A percentile compares a stretch with the other conserved stretches of the same genome.
These are phyloP conservation scores for Rhexocercosporidium sp. DNA, from an alignment of 2,329 filamentous ascomycete genomes.

Conservation along the genomic window DNA sequence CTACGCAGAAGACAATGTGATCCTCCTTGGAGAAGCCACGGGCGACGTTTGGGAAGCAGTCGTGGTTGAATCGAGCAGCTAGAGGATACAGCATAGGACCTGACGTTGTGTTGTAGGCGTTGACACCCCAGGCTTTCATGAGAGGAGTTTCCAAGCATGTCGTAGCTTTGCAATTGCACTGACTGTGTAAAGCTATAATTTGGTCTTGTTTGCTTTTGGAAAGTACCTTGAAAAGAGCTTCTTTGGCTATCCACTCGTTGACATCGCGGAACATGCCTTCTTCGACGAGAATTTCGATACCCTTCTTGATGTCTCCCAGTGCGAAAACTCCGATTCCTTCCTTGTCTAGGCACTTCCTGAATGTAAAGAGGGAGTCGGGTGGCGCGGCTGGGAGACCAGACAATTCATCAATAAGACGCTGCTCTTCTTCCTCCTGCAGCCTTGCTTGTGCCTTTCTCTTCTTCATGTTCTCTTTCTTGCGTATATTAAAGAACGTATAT, in stretches of 20 bases:
- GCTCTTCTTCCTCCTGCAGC: not conserved
- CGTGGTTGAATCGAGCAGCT: slow-evolving; percentile 18
- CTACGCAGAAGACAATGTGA: slow-evolving; percentile 3
- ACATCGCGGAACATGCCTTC: slow-evolving; percentile 2
- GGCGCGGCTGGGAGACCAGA: not conserved
- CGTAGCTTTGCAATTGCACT: not conserved
- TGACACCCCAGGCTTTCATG: not conserved
- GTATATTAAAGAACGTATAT: slow-evolving; percentile 5
- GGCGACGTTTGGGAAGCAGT: slow-evolving; percentile 10
- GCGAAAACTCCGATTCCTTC: slow-evolving; percentile 12
- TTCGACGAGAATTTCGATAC: slow-evolving; percentile 15
- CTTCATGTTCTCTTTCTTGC: slow-evolving; percentile 8
- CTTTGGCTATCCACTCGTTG: not conserved
- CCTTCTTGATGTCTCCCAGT: not conserved
- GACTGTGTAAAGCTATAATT: slow-evolving; percentile 1
- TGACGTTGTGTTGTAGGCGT: not conserved
- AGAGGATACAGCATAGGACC: not conserved
- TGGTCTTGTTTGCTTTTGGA: not conserved
- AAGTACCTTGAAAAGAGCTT: not conserved
- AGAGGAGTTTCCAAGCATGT: not conserved
- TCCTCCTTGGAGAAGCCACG: not conserved
- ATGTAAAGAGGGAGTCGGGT: slow-evolving; percentile 4
- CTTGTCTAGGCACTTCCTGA: not conserved
- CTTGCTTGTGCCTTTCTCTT: slow-evolving; percentile 7
- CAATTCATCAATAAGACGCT: not conserved